These are phyloP conservation scores for Chaetoceros tenuissimus DNA, from an alignment of 108 stramenopile genomes.

Conservation along the genomic window DNA sequence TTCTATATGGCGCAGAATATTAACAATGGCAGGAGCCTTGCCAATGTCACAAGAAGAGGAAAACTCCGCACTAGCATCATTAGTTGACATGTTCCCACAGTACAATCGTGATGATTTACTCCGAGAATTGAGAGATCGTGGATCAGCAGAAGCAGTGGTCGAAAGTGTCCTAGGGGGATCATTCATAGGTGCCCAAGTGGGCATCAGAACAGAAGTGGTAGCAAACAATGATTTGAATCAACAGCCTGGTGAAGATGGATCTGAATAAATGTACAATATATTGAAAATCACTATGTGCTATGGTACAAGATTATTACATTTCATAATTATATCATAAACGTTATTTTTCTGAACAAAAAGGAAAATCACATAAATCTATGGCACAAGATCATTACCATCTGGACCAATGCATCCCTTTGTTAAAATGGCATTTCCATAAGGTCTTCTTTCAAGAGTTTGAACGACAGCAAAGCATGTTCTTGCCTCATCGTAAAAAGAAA, in stretches of 20 bases:
- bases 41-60: constrained; percentile 78
- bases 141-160: constrained; percentile 62
- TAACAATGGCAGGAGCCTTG: constrained; percentile 46
- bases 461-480: constrained; percentile 38
- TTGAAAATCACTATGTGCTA: no score
- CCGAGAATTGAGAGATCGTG: constrained; percentile 50
- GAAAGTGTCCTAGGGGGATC: constrained; percentile 54
- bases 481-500: constrained; percentile 39
- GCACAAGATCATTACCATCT: constrained; percentile 39
- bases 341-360: no score
- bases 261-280: no score
- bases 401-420: constrained; percentile 39
- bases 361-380: no score
- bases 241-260: no score
- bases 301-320: no score
- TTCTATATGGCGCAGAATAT: constrained; percentile 50
- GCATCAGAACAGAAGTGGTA: neutral
- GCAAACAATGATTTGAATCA: no score
- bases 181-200: constrained; percentile 35
- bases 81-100: constrained; percentile 74
- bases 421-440: constrained; percentile 41
- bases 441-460: constrained; percentile 42
- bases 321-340: no score
- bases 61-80: constrained; percentile 47
- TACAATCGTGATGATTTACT: constrained; percentile 62